These are phyloP conservation scores for Lanmaoa pseudosensibilis DNA, from an alignment of 768 basidiomycete species.

Conservation along the genomic window DNA sequence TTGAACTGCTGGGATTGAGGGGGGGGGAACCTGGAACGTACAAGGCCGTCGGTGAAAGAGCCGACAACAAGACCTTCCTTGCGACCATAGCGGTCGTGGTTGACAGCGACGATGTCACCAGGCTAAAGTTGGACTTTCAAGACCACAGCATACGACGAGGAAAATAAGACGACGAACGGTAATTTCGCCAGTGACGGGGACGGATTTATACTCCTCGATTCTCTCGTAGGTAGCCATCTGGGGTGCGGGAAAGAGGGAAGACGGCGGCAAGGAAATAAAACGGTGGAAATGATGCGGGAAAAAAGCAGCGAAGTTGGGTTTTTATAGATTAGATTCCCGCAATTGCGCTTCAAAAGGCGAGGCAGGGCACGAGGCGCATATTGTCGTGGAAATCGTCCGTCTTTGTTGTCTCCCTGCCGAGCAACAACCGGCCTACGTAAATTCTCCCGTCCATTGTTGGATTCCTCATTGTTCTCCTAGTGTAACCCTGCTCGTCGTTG, in stretches of 20 bases:
- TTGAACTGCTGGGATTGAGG: background rate
- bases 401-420: constrained; percentile 20
- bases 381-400: constrained; percentile 24
- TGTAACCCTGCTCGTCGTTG: background rate
- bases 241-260: constrained; percentile 19
- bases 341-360: constrained; percentile 35
- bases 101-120: constrained; percentile 79
- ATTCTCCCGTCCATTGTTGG: background rate
- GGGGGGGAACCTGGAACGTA: constrained; percentile 38
- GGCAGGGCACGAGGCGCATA: constrained; percentile 53
- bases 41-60: constrained; percentile 66
- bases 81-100: constrained; percentile 59
- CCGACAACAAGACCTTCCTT: constrained; percentile 82
- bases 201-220: constrained; percentile 30
- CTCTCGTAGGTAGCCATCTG: constrained; percentile 41
- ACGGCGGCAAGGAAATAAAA: constrained; percentile 29
- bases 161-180: constrained; percentile 22
- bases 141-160: background rate
- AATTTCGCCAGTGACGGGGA: constrained; percentile 37
- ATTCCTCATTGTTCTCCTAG: constrained; percentile 4
- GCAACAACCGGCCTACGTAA: constrained; percentile 12
- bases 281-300: constrained; percentile 24
- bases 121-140: constrained; percentile 42
- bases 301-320: constrained; percentile 31
- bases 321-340: constrained; percentile 53